Conservation (phyloP, 2,329 filamentous ascomycete genomes). For the Beauveria sp. region DNA sequence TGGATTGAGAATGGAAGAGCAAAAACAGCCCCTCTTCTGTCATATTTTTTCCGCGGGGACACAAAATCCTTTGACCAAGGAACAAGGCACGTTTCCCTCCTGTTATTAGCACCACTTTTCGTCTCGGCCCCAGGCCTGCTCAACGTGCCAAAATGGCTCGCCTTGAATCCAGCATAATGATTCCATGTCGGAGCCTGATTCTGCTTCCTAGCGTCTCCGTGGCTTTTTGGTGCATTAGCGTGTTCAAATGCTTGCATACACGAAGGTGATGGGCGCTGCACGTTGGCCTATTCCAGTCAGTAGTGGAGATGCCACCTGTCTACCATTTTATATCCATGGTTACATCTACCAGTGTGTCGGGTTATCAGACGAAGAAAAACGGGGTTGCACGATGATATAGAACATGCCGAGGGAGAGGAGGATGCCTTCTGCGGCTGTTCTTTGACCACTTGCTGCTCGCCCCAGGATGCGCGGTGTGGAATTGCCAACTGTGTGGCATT, state of each 20-base stretch:
- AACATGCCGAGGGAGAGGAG: neutral
- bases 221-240: neutral
- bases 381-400: neutral
- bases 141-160: neutral
- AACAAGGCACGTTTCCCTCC: neutral
- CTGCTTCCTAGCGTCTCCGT: neutral
- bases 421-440: neutral
- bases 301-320: neutral
- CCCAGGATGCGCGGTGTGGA: neutral
- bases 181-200: neutral
- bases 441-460: neutral
- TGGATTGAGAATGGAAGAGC: too few species aligned
- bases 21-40: neutral
- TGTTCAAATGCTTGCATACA: neutral
- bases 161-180: neutral
- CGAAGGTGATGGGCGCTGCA: neutral
- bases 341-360: neutral
- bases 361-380: neutral
- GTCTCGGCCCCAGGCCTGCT: neutral
- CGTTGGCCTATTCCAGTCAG: neutral
- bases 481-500: neutral
- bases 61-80: neutral
- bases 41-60: too few species aligned
- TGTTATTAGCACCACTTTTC: neutral
- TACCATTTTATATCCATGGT: constrained; percentile 1